These are phyloP conservation scores for Chaetoceros tenuissimus DNA, from an alignment of 108 stramenopile genomes.

Conservation along the genomic window DNA sequence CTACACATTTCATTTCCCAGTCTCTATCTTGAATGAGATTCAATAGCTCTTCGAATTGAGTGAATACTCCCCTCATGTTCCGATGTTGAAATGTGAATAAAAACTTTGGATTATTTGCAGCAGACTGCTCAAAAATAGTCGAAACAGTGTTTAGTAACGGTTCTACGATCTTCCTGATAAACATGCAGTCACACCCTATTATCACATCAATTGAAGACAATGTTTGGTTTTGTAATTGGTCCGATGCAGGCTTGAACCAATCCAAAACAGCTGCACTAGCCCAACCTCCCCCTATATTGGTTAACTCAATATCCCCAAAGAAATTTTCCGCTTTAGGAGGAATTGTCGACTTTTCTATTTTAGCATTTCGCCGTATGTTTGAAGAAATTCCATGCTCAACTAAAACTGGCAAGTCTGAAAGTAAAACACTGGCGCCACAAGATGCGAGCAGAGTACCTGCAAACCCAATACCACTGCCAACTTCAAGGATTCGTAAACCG, in stretches of 20 bases:
- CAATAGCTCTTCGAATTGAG: conserved; percentile 37
- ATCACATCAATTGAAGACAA: conserved; percentile 32
- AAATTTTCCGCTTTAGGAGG: conserved; percentile 10
- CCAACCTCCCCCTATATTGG: conserved; percentile 57
- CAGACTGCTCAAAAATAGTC: conserved; percentile 26
- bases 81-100: conserved; percentile 56
- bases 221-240: conserved; percentile 28
- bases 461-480: conserved; percentile 58
- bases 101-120: conserved; percentile 20
- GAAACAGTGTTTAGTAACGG: conserved; percentile 43
- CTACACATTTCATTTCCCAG: conserved; percentile 53
- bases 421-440: conserved; percentile 34
- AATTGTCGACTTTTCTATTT: background rate
- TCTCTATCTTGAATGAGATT: conserved; percentile 24
- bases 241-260: conserved; percentile 38
- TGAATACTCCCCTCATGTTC: conserved; percentile 26
- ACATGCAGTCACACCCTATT: conserved; percentile 59
- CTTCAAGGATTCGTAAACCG: conserved; percentile 22
- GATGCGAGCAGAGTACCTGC: conserved; percentile 37
- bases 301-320: conserved; percentile 14
- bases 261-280: conserved; percentile 34
- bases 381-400: conserved; percentile 41
- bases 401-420: conserved; percentile 54
- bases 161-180: conserved; percentile 48
- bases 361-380: conserved; percentile 36